Evolutionary conservation across 1,139 yeast species (phyloP).

Genomic region (Candida sanyaensis): DNA sequence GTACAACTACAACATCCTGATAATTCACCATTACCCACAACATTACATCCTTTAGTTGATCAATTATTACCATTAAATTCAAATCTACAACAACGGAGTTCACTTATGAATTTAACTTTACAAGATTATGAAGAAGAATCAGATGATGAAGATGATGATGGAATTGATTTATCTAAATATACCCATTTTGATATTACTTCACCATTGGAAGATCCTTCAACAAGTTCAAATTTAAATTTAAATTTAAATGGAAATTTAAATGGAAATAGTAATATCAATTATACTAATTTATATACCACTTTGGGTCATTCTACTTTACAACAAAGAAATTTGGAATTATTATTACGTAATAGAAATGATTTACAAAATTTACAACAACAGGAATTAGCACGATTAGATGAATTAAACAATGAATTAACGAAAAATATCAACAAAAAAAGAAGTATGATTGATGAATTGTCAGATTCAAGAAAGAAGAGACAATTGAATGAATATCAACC

Average conservation of each 20-base stretch:
- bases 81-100: constrained; percentile 1
- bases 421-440: constrained; percentile 28
- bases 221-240: not conserved
- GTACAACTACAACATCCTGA: not conserved
- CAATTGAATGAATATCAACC: constrained; percentile 38
- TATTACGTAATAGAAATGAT: constrained; percentile 22
- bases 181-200: constrained; percentile 24
- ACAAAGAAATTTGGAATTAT: constrained; percentile 27
- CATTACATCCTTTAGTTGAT: constrained; percentile 32
- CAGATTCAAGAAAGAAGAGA: constrained; percentile 30
- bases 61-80: constrained; percentile 24
- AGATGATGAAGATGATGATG: constrained; percentile 22
- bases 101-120: constrained; percentile 7
- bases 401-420: constrained; percentile 11
- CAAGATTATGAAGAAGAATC: constrained; percentile 33
- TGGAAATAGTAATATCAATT: constrained; percentile 10
- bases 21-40: not conserved
- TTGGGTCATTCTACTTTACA: constrained; percentile 33
- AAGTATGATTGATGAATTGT: constrained; percentile 29
- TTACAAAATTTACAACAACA: constrained; percentile 20
- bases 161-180: constrained; percentile 36
- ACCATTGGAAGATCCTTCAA: constrained; percentile 12
- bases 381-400: constrained; percentile 19
- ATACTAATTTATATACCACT: constrained; percentile 30
- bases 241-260: not conserved